Evolutionary conservation across 495 filamentous ascomycete genomes (phyloP).

Genomic region (Schizothecium vesticola): DNA sequence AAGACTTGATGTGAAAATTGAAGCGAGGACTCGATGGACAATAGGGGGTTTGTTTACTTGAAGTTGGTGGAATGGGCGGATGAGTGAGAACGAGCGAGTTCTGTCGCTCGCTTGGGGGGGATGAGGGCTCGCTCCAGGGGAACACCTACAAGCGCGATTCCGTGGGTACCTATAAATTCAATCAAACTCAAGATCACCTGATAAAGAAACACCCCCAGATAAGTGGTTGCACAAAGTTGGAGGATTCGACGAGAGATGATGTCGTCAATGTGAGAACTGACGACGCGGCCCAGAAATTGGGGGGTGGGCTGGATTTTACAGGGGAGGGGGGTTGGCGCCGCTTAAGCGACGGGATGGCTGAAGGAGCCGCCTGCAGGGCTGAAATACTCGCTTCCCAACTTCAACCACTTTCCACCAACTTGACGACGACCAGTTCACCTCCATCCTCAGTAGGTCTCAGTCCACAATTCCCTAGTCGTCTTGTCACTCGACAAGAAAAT

Average conservation of each 20-base stretch:
- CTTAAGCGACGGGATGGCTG: conserved; percentile 1
- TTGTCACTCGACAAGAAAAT: neutral
- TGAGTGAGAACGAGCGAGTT: neutral
- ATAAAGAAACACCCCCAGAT: neutral
- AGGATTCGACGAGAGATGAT: neutral
- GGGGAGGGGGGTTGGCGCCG: neutral
- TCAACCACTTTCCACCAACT: neutral
- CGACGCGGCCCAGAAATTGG: neutral
- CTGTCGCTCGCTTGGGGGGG: neutral
- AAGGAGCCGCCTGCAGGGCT: neutral
- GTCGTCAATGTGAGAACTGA: conserved; percentile 11
- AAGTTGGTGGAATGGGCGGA: neutral
- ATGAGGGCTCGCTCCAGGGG: neutral
- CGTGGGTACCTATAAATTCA: neutral
- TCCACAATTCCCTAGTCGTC: neutral
- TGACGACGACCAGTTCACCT: neutral
- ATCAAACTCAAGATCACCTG: neutral
- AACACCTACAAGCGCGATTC: neutral
- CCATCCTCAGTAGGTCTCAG: neutral
- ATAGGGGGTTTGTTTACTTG: neutral
- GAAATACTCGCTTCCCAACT: neutral
- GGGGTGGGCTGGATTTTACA: neutral
- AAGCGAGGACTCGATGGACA: neutral
- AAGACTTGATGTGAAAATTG: neutral
- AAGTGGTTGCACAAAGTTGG: neutral